Evolutionary conservation across 345 rosid genomes (phyloP), one percentile per base, ranked within the genome.

Genomic region (Arabidopsis arenosa): DNA sequence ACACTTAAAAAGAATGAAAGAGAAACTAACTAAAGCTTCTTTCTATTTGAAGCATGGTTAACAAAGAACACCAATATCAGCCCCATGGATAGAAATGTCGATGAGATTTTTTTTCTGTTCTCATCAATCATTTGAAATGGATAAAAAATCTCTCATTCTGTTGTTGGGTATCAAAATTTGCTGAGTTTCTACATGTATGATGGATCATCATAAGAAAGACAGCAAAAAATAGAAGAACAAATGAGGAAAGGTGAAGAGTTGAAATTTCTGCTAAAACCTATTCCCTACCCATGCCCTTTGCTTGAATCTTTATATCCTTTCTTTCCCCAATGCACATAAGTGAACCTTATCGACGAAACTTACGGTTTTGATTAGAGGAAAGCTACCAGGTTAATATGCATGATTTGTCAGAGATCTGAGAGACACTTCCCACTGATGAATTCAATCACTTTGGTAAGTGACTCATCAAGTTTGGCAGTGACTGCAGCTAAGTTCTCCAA

Each of bases 401-500:
- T 52, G 51, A 39, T 53, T 54, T 23, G 26, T 90, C 79, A 92
- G 66, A 96, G 98, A 74, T 90, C 92, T 6, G 86, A 75, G 28
- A 93, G 79, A 78, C 81, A 65, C 83, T 96, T 96, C 10, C 97
- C 96, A 15, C 60, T 81, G 75, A 93, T 80, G 80, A 82, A 95
- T 51, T 93, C 91, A 41, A 93, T 41, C 40, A 86, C 83, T 82
- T 82, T 85, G 58, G 83, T 52, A 30, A 89, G 77, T 0, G 87
- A 72, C 47, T 68, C 79, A 18, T 87, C 94, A 39, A 93, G 97
- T 10, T 86, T 81, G 18, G 86, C 80, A 26, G 85, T 87, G 44
- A 89, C 98, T 26, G 84, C 81, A 49, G 87, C 90, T 78, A 93
- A 78, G 80, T 93, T 95, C 83, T 91, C 85, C 86, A 90, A 37